phyloP scores from a whole-genome alignment of 768 basidiomycete species.

The Boletus reticuloceps region DNA sequence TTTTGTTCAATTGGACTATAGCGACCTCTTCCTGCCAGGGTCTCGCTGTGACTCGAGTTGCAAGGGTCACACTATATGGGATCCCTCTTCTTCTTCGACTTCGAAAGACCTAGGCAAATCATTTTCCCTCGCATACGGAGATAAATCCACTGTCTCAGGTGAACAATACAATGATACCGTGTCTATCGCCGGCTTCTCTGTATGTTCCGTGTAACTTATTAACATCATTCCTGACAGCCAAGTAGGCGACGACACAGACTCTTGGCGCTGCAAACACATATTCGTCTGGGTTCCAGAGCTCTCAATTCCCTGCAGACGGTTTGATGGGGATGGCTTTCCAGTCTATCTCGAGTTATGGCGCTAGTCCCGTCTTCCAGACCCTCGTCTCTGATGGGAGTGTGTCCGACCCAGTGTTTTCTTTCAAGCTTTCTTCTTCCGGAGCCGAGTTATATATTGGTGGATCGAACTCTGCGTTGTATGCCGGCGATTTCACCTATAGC shows the following conservation, averaged over 20 bases:
- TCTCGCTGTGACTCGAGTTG: conserved; percentile 18
- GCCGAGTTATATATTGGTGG: conserved; percentile 42
- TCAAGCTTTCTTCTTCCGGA: conserved; percentile 22
- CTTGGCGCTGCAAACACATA: conserved; percentile 9
- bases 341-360: conserved; percentile 21
- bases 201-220: background rate
- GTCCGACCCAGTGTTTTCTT: conserved; percentile 26
- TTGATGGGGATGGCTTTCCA: conserved; percentile 32
- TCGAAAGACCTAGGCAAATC: conserved; percentile 17
- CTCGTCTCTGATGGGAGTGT: conserved; percentile 18
- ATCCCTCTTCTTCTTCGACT: conserved; percentile 24
- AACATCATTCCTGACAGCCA: background rate
- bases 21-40: conserved; percentile 15
- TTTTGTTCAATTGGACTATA: background rate
- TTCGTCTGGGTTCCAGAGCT: background rate
- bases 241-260: conserved; percentile 10
- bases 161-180: conserved; percentile 36
- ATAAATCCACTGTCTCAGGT: conserved; percentile 33
- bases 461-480: conserved; percentile 36
- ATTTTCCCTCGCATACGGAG: conserved; percentile 36
- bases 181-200: conserved; percentile 1
- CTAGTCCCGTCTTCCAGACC: conserved; percentile 30
- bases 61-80: conserved; percentile 24
- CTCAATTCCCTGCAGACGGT: conserved; percentile 11
- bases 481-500: conserved; percentile 34